Evolutionary conservation across 202 grass and related monocot genomes (phyloP), one percentile per base, ranked within the genome.

Genomic region (Tripidium arundinaceum): DNA sequence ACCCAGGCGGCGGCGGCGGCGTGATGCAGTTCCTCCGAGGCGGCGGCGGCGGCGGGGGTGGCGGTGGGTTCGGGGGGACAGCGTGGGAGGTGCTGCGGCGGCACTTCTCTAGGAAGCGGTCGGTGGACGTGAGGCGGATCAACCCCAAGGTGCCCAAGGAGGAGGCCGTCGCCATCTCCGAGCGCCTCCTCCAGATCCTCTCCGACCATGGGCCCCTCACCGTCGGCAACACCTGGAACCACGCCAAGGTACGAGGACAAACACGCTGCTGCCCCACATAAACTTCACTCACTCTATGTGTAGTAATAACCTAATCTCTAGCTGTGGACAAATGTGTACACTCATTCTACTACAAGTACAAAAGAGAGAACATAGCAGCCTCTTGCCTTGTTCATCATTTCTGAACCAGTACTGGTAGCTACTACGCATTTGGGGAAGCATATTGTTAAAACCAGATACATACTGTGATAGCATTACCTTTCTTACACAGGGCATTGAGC

Each of bases 141-240:
- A 94, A 87, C 66, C 94, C 92, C 82, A 98, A 92, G 86, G 91
- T 87, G 71, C 89, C 94, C 50, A 92, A 83, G 80, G 89, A 94
- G 72, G 94, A 94, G 81, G 92, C 94, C 2, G 55, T 79, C 37
- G 85, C 84, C 83, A 98, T 98, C 86, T 94, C 92, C 74, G 78
- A 81, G 38, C 78, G 86, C 43, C 86, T 98, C 42, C 78, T 94
- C 83, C 87, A 91, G 86, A 93, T 98, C 78, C 58, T 98, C 79
- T 69, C 91, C 62, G 90, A 94, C 49, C 75, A 98, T 36, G 94
- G 94, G 22, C 92, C 94, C 10, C 87, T 98, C 76, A 76, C 92
- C 74, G 90, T 94, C 26, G 80, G 81, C 65, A 86, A 89, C 83
- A 89, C 94, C 7, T 94, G 92, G 92, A 94, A 94, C 73, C 87